These are phyloP conservation scores for Trypanosoma vivax DNA, from an alignment of 208 protist species.

Conservation along the genomic window DNA sequence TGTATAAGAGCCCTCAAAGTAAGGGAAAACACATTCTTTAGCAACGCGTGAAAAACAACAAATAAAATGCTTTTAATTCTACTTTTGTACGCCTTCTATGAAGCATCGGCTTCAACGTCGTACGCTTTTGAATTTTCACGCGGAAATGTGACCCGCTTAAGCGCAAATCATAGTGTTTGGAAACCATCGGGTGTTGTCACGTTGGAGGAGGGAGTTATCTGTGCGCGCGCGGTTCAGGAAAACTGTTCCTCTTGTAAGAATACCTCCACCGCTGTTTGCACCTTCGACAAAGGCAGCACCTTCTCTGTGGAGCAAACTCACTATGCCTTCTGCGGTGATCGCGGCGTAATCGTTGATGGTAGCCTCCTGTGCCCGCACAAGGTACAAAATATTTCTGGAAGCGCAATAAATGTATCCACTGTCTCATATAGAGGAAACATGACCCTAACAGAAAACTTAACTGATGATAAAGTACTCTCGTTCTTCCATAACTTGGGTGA, in stretches of 20 bases:
- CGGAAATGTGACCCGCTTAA: conserved; percentile 5
- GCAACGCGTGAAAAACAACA: conserved; percentile 2
- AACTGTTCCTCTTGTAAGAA: conserved; percentile 8
- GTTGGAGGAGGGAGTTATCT: conserved; percentile 22
- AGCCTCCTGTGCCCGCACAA: conserved; percentile 38
- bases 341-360: conserved; percentile 37
- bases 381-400: conserved; percentile 1
- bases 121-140: conserved; percentile 21
- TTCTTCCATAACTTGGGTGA: conserved; percentile 13
- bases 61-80: conserved; percentile 18
- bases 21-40: conserved; percentile 1
- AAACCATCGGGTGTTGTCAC: conserved; percentile 28
- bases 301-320: conserved; percentile 23
- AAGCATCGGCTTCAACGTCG: conserved; percentile 1
- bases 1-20: not conserved
- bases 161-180: conserved; percentile 14
- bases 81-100: conserved; percentile 4
- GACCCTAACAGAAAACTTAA: conserved; percentile 13
- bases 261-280: conserved; percentile 32
- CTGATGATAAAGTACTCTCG: conserved; percentile 5
- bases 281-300: conserved; percentile 39
- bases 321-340: conserved; percentile 41
- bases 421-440: conserved; percentile 7
- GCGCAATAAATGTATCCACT: conserved; percentile 16
- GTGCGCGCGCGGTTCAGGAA: conserved; percentile 19